Conservation (phyloP, 495 filamentous ascomycete genomes). For the Tricharina praecox region DNA sequence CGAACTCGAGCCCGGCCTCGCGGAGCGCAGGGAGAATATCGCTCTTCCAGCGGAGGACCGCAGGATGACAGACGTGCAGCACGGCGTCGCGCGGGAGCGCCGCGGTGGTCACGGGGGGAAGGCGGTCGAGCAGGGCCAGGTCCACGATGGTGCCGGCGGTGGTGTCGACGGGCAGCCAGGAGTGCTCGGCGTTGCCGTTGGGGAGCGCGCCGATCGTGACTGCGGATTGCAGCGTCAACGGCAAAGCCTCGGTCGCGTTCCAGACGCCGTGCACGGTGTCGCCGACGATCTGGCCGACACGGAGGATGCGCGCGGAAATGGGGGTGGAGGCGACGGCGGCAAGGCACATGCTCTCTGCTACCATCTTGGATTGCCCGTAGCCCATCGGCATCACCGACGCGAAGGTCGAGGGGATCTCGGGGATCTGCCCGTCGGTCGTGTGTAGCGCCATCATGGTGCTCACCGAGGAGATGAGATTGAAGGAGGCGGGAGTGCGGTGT, state of each 20-base stretch:
- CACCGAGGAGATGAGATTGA: constrained; percentile 45
- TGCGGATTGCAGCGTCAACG: constrained; percentile 38
- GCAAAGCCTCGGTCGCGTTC: constrained; percentile 47
- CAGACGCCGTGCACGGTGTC: constrained; percentile 40
- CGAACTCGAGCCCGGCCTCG: constrained; percentile 30
- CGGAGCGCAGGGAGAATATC: constrained; percentile 31
- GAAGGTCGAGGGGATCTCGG: constrained; percentile 33
- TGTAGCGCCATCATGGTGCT: constrained; percentile 31
- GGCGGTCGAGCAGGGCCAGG: constrained; percentile 17
- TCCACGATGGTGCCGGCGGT: constrained; percentile 32
- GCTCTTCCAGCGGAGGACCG: constrained; percentile 33
- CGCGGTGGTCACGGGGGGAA: no score
- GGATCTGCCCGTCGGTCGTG: constrained; percentile 25
- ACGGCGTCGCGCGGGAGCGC: constrained; percentile 14
- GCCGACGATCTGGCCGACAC: constrained; percentile 44
- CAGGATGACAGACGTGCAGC: constrained; percentile 35
- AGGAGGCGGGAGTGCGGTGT: constrained; percentile 26
- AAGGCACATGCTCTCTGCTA: constrained; percentile 37
- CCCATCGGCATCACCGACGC: constrained; percentile 37
- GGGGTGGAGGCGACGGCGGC: constrained; percentile 24
- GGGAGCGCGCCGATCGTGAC: constrained; percentile 36
- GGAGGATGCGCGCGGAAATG: constrained; percentile 31
- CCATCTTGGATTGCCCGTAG: constrained; percentile 46
- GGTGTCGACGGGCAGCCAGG: constrained; percentile 39
- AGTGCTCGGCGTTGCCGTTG: constrained; percentile 32